Percentiles rank a stretch among this genome's conserved stretches.
Conservation (phyloP, 768 basidiomycete genomes). For the Panellus pusillus region DNA sequence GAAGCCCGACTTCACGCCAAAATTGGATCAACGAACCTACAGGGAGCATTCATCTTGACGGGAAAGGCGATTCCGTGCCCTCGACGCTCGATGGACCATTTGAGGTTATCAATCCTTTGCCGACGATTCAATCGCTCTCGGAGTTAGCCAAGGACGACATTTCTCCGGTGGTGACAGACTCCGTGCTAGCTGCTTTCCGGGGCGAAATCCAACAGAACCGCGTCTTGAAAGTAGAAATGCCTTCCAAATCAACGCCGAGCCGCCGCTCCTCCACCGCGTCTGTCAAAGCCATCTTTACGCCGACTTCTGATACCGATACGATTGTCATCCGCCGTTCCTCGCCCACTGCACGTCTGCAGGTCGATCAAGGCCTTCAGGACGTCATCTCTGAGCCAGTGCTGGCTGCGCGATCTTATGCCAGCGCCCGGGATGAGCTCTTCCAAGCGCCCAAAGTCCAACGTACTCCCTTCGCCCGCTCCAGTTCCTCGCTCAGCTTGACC, state of each 20-base stretch:
- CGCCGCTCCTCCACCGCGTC: constrained; percentile 67
- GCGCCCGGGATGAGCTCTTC: constrained; percentile 62
- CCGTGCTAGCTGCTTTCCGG: constrained; percentile 36
- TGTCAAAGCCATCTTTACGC: constrained; percentile 58
- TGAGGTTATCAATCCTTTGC: constrained; percentile 41
- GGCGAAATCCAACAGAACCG: constrained; percentile 25
- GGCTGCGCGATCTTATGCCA: constrained; percentile 66
- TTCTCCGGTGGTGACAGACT: constrained; percentile 35
- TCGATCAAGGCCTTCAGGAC: constrained; percentile 79
- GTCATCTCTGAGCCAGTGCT: constrained; percentile 76
- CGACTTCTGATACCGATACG: constrained; percentile 53
- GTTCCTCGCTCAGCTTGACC: constrained; percentile 60
- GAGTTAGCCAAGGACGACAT: constrained; percentile 38
- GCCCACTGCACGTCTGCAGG: constrained; percentile 59
- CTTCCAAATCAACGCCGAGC: constrained; percentile 32
- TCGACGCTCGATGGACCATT: constrained; percentile 38
- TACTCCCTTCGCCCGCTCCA: constrained; percentile 48
- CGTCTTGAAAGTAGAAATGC: constrained; percentile 10
- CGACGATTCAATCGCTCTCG: constrained; percentile 60
- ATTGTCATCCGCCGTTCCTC: constrained; percentile 71
- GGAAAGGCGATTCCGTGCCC: constrained; percentile 39
- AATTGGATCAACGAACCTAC: constrained; percentile 62
- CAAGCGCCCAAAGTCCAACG: constrained; percentile 47
- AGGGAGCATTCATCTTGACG: constrained; percentile 57
- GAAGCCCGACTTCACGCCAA: constrained; percentile 45